Conservation (phyloP, 2,329 filamentous ascomycete species). For the Fusarium tricinctum region DNA sequence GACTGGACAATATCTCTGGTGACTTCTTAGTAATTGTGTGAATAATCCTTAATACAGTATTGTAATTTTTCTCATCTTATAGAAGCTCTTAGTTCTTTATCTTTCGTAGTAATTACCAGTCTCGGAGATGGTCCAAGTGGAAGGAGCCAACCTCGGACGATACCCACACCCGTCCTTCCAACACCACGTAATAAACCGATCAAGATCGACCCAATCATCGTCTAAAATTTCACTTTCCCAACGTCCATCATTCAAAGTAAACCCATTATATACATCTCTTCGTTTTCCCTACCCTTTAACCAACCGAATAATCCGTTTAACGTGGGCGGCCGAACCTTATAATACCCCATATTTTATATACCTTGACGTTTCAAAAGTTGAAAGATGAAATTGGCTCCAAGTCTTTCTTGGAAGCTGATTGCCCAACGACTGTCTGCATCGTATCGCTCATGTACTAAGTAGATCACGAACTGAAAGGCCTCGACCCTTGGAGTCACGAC, state of each 20-base stretch:
- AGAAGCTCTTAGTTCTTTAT: background rate
- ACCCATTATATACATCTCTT: background rate
- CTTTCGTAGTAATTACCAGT: background rate
- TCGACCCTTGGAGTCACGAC: slow-evolving; percentile 66
- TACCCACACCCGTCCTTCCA: slow-evolving; percentile 31
- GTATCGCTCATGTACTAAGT: slow-evolving; percentile 62
- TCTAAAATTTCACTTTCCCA: slow-evolving; percentile 16
- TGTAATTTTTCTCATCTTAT: background rate
- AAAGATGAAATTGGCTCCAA: background rate
- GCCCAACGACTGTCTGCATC: slow-evolving; percentile 1
- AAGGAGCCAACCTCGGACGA: slow-evolving; percentile 5
- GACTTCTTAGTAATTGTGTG: background rate
- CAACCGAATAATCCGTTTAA: background rate
- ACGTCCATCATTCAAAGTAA: slow-evolving; percentile 5
- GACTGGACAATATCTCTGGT: background rate
- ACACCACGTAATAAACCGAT: slow-evolving; percentile 24
- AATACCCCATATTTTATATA: background rate
- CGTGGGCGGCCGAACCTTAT: background rate
- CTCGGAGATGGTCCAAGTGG: background rate
- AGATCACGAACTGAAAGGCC: slow-evolving; percentile 69
- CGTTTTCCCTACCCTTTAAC: background rate
- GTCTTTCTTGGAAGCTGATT: background rate
- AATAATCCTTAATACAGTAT: background rate
- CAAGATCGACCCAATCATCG: slow-evolving; percentile 10
- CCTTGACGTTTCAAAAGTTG: background rate